Conservation (phyloP, 305 asterid species). For the Fraxinus greggii region DNA sequence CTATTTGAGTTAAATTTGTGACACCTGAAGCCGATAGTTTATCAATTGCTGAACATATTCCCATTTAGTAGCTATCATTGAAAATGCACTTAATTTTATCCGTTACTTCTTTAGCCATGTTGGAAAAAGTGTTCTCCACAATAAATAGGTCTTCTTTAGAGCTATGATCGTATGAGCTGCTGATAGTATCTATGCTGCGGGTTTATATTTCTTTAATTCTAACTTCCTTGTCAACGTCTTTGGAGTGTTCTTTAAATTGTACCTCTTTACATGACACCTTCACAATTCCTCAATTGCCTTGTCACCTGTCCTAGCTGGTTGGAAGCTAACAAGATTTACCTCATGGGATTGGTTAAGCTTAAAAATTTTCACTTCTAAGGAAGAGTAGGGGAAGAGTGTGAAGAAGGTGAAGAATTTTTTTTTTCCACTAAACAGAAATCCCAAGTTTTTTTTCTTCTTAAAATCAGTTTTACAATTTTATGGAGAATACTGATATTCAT, state of each 20-base stretch:
- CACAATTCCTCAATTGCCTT: not conserved
- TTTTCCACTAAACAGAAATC: too few species aligned
- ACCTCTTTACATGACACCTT: not conserved
- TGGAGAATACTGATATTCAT: too few species aligned
- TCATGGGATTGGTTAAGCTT: not conserved
- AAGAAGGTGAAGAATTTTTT: too few species aligned
- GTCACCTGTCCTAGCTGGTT: not conserved
- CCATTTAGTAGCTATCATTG: not conserved
- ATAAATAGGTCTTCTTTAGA: too few species aligned
- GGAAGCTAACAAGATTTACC: not conserved
- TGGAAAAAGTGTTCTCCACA: too few species aligned
- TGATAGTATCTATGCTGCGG: too few species aligned
- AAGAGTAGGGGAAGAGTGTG: too few species aligned
- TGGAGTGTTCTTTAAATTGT: not conserved
- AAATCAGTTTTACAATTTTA: too few species aligned
- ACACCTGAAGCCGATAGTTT: slow-evolving; percentile 6
- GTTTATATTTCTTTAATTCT: not conserved
- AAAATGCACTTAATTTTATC: not conserved
- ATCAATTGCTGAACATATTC: not conserved
- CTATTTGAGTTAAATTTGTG: slow-evolving; percentile 2
- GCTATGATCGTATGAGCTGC: too few species aligned
- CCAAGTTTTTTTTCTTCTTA: too few species aligned
- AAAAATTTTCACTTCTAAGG: not conserved
- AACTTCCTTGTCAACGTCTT: not conserved
- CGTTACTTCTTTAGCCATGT: not conserved